A percentile compares a stretch with the other conserved stretches of the same genome.
Evolutionary conservation across 257 asterid species (phyloP).

Genomic region (Primulina eburnea): DNA sequence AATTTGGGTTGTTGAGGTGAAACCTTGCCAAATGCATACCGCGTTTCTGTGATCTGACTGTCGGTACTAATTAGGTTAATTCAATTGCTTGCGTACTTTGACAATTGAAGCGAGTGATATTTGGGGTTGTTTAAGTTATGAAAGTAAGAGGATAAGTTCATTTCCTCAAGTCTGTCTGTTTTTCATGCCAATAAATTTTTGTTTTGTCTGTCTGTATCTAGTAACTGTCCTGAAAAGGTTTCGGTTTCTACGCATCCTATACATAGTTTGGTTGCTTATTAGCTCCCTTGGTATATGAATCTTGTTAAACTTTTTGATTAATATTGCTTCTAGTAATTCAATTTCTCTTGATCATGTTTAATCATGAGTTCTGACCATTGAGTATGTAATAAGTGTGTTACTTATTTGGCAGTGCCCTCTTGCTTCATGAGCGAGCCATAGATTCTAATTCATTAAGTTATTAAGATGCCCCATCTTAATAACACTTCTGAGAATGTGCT

Average conservation of each 20-base stretch:
- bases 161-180: not conserved
- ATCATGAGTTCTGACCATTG: constrained; percentile 14
- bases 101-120: not conserved
- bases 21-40: not conserved
- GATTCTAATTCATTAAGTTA: constrained; percentile 14
- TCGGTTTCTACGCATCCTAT: not conserved
- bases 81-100: not conserved
- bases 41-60: constrained; percentile 10
- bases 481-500: constrained; percentile 28
- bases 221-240: constrained; percentile 1
- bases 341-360: constrained; percentile 15
- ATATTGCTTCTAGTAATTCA: constrained; percentile 5
- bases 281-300: not conserved
- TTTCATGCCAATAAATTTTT: not conserved
- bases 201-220: constrained; percentile 6
- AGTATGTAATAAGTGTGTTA: constrained; percentile 16
- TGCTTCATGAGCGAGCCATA: constrained; percentile 30
- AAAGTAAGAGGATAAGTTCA: constrained; percentile 17
- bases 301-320: not conserved
- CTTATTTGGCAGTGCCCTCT: constrained; percentile 15
- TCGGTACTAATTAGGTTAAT: not conserved
- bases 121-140: not conserved
- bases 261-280: not conserved
- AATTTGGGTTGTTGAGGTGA: not conserved
- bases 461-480: constrained; percentile 36